These are phyloP conservation scores for Tausonia pullulans DNA, from an alignment of 1,284 basidiomycete genomes.

Conservation along the genomic window DNA sequence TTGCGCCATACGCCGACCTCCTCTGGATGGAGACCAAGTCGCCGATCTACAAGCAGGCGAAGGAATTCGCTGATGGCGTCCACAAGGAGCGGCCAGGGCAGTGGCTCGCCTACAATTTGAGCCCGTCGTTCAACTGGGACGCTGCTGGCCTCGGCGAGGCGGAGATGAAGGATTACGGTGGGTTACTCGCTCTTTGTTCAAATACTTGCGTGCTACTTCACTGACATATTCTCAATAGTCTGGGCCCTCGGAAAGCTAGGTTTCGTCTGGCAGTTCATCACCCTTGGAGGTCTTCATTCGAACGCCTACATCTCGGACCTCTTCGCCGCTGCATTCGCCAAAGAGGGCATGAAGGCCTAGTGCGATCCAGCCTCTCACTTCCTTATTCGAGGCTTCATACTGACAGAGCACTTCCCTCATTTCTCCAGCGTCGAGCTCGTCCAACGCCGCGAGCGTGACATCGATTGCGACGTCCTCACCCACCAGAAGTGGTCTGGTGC, in stretches of 20 bases:
- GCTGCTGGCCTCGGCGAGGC: constrained; percentile 74
- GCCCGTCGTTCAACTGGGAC: constrained; percentile 74
- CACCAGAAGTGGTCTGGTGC: constrained; percentile 81
- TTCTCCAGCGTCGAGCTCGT: constrained; percentile 23
- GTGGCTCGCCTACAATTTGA: constrained; percentile 91
- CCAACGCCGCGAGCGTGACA: constrained; percentile 70
- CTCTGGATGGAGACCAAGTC: constrained; percentile 96
- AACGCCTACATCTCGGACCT: constrained; percentile 94
- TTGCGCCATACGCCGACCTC: constrained; percentile 84
- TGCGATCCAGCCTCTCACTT: constrained; percentile 29
- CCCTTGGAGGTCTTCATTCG: constrained; percentile 89
- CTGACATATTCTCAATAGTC: constrained; percentile 29
- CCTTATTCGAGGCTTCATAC: constrained; percentile 27
- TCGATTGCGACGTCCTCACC: constrained; percentile 77
- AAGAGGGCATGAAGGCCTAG: constrained; percentile 59
- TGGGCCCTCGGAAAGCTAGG: constrained; percentile 86
- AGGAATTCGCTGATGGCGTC: constrained; percentile 83
- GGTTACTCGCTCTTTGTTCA: no score
- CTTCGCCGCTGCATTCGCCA: constrained; percentile 76
- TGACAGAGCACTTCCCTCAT: no score
- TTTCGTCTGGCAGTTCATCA: constrained; percentile 92
- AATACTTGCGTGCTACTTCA: no score
- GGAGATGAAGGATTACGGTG: constrained; percentile 71
- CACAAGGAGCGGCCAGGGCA: constrained; percentile 68
- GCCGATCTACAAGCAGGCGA: constrained; percentile 87